Evolutionary conservation across 371 early-diverging fungal species (phyloP).

Genomic region (Mortierella sp.): DNA sequence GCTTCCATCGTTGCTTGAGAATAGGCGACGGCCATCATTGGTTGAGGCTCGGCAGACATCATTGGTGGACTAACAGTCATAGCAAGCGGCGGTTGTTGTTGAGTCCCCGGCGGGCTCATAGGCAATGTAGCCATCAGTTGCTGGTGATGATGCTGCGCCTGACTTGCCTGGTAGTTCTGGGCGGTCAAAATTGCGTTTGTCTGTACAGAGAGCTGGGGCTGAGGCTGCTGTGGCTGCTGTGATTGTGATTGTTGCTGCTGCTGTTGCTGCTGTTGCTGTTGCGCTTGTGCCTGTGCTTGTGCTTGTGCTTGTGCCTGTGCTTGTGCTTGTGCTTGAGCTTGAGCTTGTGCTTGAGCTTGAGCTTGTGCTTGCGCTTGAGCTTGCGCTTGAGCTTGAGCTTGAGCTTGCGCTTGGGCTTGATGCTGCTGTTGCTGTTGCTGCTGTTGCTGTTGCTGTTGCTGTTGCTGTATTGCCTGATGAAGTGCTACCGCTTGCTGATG

Average conservation of each 20-base stretch:
- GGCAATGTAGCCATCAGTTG: constrained; percentile 26
- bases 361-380: constrained; percentile 20
- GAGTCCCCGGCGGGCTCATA: constrained; percentile 20
- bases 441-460: constrained; percentile 27
- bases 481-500: constrained; percentile 20
- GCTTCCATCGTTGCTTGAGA: constrained; percentile 23
- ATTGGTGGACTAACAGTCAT: constrained; percentile 31
- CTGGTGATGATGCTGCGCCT: constrained; percentile 30
- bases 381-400: constrained; percentile 12
- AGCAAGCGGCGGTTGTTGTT: constrained; percentile 25
- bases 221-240: constrained; percentile 18
- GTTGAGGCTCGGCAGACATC: constrained; percentile 14
- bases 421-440: constrained; percentile 26
- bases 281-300: constrained; percentile 4
- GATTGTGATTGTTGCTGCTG: constrained; percentile 14
- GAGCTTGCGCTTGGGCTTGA: constrained; percentile 17
- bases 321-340: constrained; percentile 10
- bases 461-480: constrained; percentile 29
- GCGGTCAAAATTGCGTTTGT: constrained; percentile 8
- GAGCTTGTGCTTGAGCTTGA: constrained; percentile 12
- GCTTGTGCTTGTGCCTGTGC: constrained; percentile 25
- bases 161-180: constrained; percentile 19
- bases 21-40: constrained; percentile 24
- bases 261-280: constrained; percentile 29
- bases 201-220: constrained; percentile 23